Base-by-base conservation (phyloP, 2,329 filamentous ascomycete species). In the Diaporthe vexans region DNA sequence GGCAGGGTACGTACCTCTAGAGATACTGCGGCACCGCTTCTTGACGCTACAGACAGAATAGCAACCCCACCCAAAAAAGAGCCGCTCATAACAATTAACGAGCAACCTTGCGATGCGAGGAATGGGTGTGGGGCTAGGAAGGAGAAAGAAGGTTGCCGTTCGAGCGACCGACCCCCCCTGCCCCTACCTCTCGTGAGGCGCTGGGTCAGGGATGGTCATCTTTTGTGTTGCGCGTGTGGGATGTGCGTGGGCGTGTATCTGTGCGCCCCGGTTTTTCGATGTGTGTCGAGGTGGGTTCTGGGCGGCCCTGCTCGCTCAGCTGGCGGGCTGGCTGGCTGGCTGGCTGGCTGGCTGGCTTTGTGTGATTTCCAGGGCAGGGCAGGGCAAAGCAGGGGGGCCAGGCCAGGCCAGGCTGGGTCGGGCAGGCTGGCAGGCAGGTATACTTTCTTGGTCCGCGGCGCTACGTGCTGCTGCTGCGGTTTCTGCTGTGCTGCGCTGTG, bases 181-280 rank as follows among this genome's bases (percentile, higher is more conserved):
- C 40, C 40, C 40, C 15, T 43, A 15, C 5, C 15, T 48, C 63
- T 48, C 54, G 33, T 40, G 33, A n/a, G 63, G 63, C 63, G 63
- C 63, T 67, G 29, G 21, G 63, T 52, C 63, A 54, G 63, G 63
- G 63, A 40, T 68, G 63, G 46, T 21, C 33, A 37, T 29, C 21
- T 52, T 37, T 21, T 11, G 17, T 29, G 11, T 37, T 61, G 61
- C 26, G 43, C 33, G 61, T 35, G 40, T 51, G 61, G 26, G 21
- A 33, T 35, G 61, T 51, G 46, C 29, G 43, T 48, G 24, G 24
- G 26, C 48, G 40, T 65, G 61, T 37, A 68, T 54, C 63, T 67
- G 63, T 68, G 63, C 48, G 63, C 63, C 63, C 63, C 63, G 48
- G 63, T 68, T 54, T 68, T 68, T 52, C 63, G 48, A 68, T 48